A percentile compares a stretch with the other conserved stretches of the same genome.
phyloP scores from a whole-genome alignment of 495 filamentous ascomycete species.

The Penicillium longicatenatum region DNA sequence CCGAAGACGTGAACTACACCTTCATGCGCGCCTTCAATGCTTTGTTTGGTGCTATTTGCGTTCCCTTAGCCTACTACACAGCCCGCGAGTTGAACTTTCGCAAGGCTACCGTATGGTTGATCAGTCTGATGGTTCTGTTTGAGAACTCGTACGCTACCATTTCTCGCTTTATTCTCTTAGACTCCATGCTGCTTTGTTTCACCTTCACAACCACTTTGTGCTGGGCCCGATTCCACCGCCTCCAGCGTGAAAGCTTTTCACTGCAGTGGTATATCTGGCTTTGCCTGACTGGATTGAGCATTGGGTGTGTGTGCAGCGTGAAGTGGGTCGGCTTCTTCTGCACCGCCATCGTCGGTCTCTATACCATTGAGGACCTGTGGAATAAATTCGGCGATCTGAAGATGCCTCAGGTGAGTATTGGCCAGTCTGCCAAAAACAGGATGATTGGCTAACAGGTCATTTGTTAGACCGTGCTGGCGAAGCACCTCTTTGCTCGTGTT shows the following conservation, averaged over 20 bases:
- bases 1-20: constrained; percentile 90
- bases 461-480: constrained; percentile 63
- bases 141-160: constrained; percentile 99
- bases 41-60: constrained; percentile 87
- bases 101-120: constrained; percentile 86
- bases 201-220: constrained; percentile 95
- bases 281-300: constrained; percentile 85
- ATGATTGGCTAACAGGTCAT: not conserved
- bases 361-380: constrained; percentile 97
- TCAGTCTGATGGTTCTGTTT: constrained; percentile 95
- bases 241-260: constrained; percentile 81
- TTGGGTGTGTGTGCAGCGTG: constrained; percentile 96
- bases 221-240: constrained; percentile 92
- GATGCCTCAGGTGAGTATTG: constrained; percentile 71
- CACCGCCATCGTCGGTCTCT: constrained; percentile 91
- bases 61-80: constrained; percentile 94
- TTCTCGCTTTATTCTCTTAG: constrained; percentile 93
- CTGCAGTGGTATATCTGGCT: constrained; percentile 92
- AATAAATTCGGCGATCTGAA: constrained; percentile 94
- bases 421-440: not conserved
- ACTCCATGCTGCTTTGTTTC: constrained; percentile 98
- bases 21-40: constrained; percentile 99
- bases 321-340: constrained; percentile 97
- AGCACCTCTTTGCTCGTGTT: constrained; percentile 78
- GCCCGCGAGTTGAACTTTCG: constrained; percentile 86